These are phyloP conservation scores for Asclepias syriaca DNA, from an alignment of 257 asterid genomes.

Conservation along the genomic window DNA sequence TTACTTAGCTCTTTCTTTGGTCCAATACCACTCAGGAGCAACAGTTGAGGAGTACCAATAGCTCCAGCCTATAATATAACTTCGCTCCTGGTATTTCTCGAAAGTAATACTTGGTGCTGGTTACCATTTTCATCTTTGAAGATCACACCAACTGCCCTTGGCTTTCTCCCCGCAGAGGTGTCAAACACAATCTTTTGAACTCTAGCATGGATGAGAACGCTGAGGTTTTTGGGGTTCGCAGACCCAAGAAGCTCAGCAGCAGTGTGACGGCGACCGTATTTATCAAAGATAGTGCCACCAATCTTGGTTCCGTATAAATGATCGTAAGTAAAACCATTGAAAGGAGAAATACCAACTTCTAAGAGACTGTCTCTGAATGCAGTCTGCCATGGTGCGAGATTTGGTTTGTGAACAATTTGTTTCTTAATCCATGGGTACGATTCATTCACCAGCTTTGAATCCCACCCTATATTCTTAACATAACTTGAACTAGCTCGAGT, in stretches of 20 bases:
- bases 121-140: constrained; percentile 83
- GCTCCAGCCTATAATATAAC: constrained; percentile 81
- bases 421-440: constrained; percentile 94
- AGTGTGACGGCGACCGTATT: constrained; percentile 80
- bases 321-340: constrained; percentile 92
- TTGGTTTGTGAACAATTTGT: constrained; percentile 74
- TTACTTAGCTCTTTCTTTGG: constrained; percentile 61
- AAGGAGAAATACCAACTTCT: constrained; percentile 82
- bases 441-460: constrained; percentile 71
- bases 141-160: constrained; percentile 67
- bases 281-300: constrained; percentile 90
- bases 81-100: constrained; percentile 60
- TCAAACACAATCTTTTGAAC: constrained; percentile 75
- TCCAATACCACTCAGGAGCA: constrained; percentile 88
- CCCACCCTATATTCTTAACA: constrained; percentile 69
- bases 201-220: constrained; percentile 67
- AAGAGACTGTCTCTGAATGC: constrained; percentile 70
- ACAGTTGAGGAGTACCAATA: constrained; percentile 91
- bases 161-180: constrained; percentile 42
- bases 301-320: constrained; percentile 87
- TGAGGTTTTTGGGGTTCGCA: constrained; percentile 56
- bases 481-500: too few species aligned
- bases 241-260: constrained; percentile 87
- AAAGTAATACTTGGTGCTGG: constrained; percentile 57
- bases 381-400: constrained; percentile 70